A percentile compares a stretch with the other conserved stretches of the same genome.
These are phyloP conservation scores for Aspergillus piperis DNA, from an alignment of 2,329 filamentous ascomycete genomes.

Conservation along the genomic window DNA sequence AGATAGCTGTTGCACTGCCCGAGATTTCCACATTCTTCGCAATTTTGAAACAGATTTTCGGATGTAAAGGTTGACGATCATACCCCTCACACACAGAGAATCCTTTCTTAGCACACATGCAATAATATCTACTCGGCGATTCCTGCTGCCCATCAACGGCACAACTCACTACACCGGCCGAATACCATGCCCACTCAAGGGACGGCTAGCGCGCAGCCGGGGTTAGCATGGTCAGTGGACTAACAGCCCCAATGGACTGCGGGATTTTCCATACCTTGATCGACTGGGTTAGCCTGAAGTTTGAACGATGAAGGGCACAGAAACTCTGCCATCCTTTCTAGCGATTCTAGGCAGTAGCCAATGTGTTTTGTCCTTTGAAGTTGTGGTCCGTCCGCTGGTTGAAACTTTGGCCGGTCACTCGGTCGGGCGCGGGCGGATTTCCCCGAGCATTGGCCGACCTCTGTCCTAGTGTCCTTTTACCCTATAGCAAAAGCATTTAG, in stretches of 20 bases:
- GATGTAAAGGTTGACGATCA: too few relatives aligned
- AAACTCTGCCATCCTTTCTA: not conserved
- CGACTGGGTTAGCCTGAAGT: not conserved
- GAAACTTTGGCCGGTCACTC: not conserved
- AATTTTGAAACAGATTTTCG: too few relatives aligned
- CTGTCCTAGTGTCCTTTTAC: not conserved
- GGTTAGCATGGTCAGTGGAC: not conserved
- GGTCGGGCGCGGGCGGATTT: not conserved
- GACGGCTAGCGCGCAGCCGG: not conserved
- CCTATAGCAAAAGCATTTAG: too few relatives aligned
- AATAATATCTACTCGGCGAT: too few relatives aligned
- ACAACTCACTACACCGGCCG: not conserved
- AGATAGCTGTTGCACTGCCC: not conserved
- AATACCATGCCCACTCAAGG: not conserved
- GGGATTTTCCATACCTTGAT: not conserved
- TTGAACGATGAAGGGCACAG: not conserved
- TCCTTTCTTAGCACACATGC: too few relatives aligned
- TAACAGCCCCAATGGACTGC: not conserved
- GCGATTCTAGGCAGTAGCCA: not conserved
- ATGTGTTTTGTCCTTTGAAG: not conserved
- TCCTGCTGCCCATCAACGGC: not conserved
- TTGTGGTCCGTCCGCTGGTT: not conserved
- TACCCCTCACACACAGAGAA: too few relatives aligned
- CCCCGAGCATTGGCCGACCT: constrained; percentile 7
- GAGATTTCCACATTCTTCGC: too few relatives aligned